phyloP scores from a whole-genome alignment of 306 rosid genomes.

The Quercus ilex region DNA sequence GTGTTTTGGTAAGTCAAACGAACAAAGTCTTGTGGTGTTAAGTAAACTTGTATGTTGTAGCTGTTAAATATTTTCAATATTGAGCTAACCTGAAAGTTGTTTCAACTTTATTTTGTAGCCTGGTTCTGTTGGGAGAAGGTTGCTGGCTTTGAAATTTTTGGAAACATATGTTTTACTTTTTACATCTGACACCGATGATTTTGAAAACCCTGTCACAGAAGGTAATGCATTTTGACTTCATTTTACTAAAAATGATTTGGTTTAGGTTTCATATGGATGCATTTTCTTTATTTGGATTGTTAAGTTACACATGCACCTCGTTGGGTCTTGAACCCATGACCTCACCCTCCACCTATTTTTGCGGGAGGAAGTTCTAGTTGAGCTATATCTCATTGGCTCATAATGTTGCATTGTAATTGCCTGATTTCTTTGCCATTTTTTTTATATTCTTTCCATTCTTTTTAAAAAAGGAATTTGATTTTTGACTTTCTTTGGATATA shows the following conservation, averaged over 20 bases:
- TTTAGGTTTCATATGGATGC: constrained; percentile 13
- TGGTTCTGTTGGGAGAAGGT: constrained; percentile 61
- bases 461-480: neutral
- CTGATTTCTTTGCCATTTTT: neutral
- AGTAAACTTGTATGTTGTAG: constrained; percentile 11
- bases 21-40: neutral
- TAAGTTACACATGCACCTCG: too few relatives aligned
- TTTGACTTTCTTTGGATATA: constrained; percentile 25
- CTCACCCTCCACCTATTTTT: too few relatives aligned
- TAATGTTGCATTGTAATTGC: neutral
- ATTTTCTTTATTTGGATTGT: neutral
- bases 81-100: constrained; percentile 31
- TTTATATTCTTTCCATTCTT: too few relatives aligned
- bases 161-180: constrained; percentile 78
- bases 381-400: too few relatives aligned
- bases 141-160: constrained; percentile 87
- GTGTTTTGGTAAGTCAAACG: neutral
- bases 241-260: constrained; percentile 6
- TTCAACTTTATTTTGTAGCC: constrained; percentile 69
- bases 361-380: too few relatives aligned
- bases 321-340: too few relatives aligned
- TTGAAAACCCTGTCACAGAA: constrained; percentile 56
- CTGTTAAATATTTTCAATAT: constrained; percentile 7
- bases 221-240: constrained; percentile 49
- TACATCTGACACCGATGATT: constrained; percentile 55